These are phyloP conservation scores for Lasiodiplodia theobromae DNA, from an alignment of 2,329 filamentous ascomycete species.

Conservation along the genomic window DNA sequence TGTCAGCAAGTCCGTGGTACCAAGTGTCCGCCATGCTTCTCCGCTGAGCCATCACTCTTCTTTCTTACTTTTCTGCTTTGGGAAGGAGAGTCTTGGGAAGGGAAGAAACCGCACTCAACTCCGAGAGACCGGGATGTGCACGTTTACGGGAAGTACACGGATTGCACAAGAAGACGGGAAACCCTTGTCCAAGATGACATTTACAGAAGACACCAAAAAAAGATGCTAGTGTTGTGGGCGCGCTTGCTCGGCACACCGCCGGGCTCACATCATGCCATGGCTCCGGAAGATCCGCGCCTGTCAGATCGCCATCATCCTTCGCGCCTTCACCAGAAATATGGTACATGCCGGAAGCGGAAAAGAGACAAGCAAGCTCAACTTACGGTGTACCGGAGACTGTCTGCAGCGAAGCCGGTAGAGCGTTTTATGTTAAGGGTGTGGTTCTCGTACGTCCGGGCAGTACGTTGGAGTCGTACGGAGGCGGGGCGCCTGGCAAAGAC, in stretches of 20 bases:
- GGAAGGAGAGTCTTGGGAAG: neutral
- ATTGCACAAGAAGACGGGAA: conserved; percentile 10
- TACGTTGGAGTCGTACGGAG: conserved; percentile 23
- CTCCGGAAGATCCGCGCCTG: conserved; percentile 22
- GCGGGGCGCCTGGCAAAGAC: conserved; percentile 7
- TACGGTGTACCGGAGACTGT: neutral
- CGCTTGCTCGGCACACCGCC: conserved; percentile 21
- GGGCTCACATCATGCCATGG: conserved; percentile 14
- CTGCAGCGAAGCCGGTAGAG: neutral
- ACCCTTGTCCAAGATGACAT: neutral
- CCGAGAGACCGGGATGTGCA: conserved; percentile 6
- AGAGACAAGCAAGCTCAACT: neutral
- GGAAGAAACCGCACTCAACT: neutral
- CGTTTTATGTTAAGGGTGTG: conserved; percentile 4
- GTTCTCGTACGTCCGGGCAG: conserved; percentile 4
- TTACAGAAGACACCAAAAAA: conserved; percentile 7
- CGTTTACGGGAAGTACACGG: neutral
- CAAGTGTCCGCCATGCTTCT: neutral
- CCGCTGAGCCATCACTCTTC: neutral
- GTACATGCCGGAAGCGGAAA: neutral
- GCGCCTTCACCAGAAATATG: neutral
- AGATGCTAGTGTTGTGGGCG: conserved; percentile 9
- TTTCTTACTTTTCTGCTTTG: conserved; percentile 8
- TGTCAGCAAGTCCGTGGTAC: neutral
- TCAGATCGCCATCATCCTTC: conserved; percentile 4